phyloP scores from a whole-genome alignment of 73 alveolate species.

The Paramecium sexaurelia region DNA sequence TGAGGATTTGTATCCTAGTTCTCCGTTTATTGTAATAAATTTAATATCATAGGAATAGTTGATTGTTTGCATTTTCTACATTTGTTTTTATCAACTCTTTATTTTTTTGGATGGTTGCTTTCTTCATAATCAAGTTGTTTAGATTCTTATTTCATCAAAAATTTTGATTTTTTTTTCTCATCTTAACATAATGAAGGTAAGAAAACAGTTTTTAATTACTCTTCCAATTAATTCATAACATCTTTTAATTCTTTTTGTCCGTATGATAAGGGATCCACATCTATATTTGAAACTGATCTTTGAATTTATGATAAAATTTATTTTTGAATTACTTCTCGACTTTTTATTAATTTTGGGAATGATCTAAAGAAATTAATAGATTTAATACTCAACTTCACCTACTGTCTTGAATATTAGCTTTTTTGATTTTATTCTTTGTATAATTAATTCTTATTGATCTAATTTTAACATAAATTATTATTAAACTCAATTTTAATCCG shows the following conservation, averaged over 20 bases:
- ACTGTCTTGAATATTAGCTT: slow-evolving; percentile 14
- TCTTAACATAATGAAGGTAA: neutral
- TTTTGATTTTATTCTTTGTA: neutral
- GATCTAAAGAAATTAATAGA: neutral
- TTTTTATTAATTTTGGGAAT: neutral
- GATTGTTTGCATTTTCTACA: slow-evolving; percentile 39
- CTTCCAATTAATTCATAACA: slow-evolving; percentile 3
- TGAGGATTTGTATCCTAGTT: slow-evolving; percentile 12
- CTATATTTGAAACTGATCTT: slow-evolving; percentile 1
- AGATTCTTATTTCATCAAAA: slow-evolving; percentile 15
- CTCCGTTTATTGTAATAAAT: slow-evolving; percentile 7
- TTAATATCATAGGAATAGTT: slow-evolving; percentile 43
- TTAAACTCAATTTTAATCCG: neutral
- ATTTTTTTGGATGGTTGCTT: slow-evolving; percentile 23
- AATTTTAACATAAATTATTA: slow-evolving; percentile 23
- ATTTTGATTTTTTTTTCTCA: neutral
- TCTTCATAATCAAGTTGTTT: slow-evolving; percentile 7
- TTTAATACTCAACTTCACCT: slow-evolving; percentile 16
- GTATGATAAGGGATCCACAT: slow-evolving; percentile 26
- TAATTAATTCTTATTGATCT: slow-evolving; percentile 27
- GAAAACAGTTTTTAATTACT: slow-evolving; percentile 27
- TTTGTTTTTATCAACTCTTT: slow-evolving; percentile 48
- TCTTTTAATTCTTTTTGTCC: slow-evolving; percentile 38
- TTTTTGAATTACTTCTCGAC: slow-evolving; percentile 35
- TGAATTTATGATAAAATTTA: slow-evolving; percentile 2